A percentile compares a stretch with the other conserved stretches of the same genome.
These are phyloP conservation scores for Didymella sp. DNA, from an alignment of 2,329 filamentous ascomycete genomes.

Conservation along the genomic window DNA sequence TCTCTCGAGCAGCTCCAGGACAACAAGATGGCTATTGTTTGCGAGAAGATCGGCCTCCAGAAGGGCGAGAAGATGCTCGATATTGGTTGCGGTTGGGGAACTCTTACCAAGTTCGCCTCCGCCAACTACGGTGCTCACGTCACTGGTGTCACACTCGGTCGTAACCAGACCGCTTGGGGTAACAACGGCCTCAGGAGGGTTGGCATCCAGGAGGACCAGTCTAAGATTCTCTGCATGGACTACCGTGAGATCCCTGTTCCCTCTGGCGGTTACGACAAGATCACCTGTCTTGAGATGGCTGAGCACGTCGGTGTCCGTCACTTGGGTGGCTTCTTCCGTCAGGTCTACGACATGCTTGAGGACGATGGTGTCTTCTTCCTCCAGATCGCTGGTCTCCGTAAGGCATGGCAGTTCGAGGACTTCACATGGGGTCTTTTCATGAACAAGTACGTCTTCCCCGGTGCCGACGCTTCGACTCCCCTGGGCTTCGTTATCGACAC, in stretches of 20 bases:
- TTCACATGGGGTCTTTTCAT: constrained; percentile 98
- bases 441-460: constrained; percentile 99
- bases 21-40: constrained; percentile 94
- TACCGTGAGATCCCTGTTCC: constrained; percentile 92
- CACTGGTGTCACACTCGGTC: constrained; percentile 90
- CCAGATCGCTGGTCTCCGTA: constrained; percentile 92
- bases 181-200: constrained; percentile 85
- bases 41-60: constrained; percentile 90
- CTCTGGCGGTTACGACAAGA: constrained; percentile 84
- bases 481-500: constrained; percentile 85
- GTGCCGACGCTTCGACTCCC: constrained; percentile 93
- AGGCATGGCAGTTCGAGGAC: constrained; percentile 97
- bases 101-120: constrained; percentile 89
- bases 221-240: constrained; percentile 92
- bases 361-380: constrained; percentile 97
- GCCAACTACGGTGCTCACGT: constrained; percentile 87
- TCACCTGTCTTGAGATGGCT: constrained; percentile 97
- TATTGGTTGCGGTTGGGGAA: constrained; percentile 98
- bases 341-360: constrained; percentile 94
- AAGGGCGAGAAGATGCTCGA: constrained; percentile 84
- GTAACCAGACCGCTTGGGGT: constrained; percentile 97
- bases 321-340: constrained; percentile 78
- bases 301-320: constrained; percentile 97
- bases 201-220: constrained; percentile 85
- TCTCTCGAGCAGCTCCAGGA: constrained; percentile 94